Base-by-base conservation (phyloP, 495 filamentous ascomycete species). In the Oidiodendron maius region DNA sequence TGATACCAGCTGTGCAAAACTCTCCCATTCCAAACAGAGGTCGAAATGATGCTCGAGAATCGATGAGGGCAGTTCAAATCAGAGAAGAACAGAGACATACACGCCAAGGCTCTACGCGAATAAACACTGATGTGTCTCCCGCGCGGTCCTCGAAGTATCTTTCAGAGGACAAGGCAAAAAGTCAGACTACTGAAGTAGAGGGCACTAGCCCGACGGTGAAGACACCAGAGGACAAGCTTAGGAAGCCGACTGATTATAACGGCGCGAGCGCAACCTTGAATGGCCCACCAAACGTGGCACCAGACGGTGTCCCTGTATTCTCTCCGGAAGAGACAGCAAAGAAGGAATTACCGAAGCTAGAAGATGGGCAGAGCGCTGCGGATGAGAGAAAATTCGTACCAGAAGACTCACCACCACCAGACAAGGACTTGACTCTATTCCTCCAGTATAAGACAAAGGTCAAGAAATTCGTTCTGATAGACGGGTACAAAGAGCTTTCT, bases 371-470 rank as follows among this genome's bases (percentile, higher is more conserved):
- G 12, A 30, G 5, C 1, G 17, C 17, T n/a, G 20, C 16, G 22
- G 20, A 30, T 44, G 40, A 55, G 6, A 50, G 53, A 28, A 44
- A 50, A 34, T 84, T 76, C 58, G 58, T 81, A 28, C 74, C 82
- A 22, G 87, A 89, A 40, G 82, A 84, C 30, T 84, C 86, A 28
- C 83, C 85, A 1, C 85, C 87, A 44, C 76, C 85, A 2, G 83
- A 83, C 1, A 96, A 95, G 61, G 89, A 95, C 56, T 71, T 97
- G 21, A 96, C 91, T 0, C 70, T 98, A n/a, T 98, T 97, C 64
- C 64, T 98, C 34, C 94, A 98, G 68, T 95, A 96, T 67, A 95
- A 90, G 57, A 91, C 84, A 51, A 90, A 91, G 59, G 93, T 97
- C 50, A 96, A 96, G 68, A 97, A 97, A 58, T 95, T 91, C 60